phyloP scores from a whole-genome alignment of 2,329 filamentous ascomycete species.

The Cladosporium sp. region DNA sequence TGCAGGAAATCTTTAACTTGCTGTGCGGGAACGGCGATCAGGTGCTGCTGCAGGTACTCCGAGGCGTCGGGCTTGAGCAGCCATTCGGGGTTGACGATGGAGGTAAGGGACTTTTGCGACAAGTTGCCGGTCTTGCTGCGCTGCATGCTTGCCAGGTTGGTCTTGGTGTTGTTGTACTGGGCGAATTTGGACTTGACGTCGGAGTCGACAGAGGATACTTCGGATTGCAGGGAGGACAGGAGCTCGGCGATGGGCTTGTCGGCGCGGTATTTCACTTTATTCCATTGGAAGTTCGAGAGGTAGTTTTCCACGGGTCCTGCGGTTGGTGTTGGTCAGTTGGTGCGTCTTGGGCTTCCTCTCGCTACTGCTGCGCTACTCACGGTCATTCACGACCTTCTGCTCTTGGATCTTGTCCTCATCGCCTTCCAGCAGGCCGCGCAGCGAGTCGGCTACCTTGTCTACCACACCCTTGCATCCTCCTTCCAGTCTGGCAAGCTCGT shows the following conservation, averaged over 20 bases:
- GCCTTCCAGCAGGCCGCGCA: slow-evolving; percentile 78
- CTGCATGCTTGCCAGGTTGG: slow-evolving; percentile 70
- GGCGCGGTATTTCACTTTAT: slow-evolving; percentile 93
- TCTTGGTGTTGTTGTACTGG: slow-evolving; percentile 91
- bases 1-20: slow-evolving; percentile 84
- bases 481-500: slow-evolving; percentile 89
- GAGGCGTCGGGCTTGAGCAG: slow-evolving; percentile 77
- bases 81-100: slow-evolving; percentile 73
- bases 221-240: slow-evolving; percentile 86
- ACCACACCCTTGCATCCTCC: slow-evolving; percentile 77
- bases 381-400: slow-evolving; percentile 93
- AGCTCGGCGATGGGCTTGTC: slow-evolving; percentile 88
- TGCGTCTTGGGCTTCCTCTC: not conserved
- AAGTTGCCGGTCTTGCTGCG: slow-evolving; percentile 93
- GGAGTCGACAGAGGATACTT: slow-evolving; percentile 88
- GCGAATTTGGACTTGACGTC: slow-evolving; percentile 93
- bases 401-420: slow-evolving; percentile 79
- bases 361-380: slow-evolving; percentile 53
- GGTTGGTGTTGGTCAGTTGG: slow-evolving; percentile 1
- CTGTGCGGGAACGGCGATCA: slow-evolving; percentile 81
- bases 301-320: slow-evolving; percentile 95
- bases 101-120: slow-evolving; percentile 87
- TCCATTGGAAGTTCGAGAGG: slow-evolving; percentile 86
- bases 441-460: slow-evolving; percentile 81
- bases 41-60: slow-evolving; percentile 94